phyloP scores from a whole-genome alignment of 192 early-diverging fungal species.

The Phycomyces blakesleeanus region DNA sequence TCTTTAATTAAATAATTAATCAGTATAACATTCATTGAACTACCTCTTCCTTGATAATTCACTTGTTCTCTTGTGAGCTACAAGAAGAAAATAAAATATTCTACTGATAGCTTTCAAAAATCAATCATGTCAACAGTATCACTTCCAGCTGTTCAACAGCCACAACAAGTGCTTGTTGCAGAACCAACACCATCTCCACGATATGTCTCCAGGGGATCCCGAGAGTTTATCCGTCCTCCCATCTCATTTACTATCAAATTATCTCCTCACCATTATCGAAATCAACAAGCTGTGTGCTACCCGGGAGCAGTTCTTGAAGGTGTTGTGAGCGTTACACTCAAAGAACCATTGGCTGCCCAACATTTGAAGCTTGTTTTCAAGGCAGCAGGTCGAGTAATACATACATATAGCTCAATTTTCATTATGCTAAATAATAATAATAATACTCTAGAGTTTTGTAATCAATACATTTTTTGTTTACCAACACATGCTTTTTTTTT shows the following conservation, averaged over 20 bases:
- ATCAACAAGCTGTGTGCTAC: slow-evolving; percentile 1
- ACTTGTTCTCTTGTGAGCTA: too few relatives aligned
- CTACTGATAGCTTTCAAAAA: too few relatives aligned
- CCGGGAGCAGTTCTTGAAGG: slow-evolving; percentile 24
- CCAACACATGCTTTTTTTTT: too few relatives aligned
- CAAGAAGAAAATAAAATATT: too few relatives aligned
- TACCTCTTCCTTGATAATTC: too few relatives aligned
- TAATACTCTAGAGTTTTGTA: not conserved
- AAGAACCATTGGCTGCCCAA: slow-evolving; percentile 15
- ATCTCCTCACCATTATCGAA: not conserved
- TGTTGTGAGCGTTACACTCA: slow-evolving; percentile 8
- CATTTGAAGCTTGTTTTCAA: slow-evolving; percentile 26
- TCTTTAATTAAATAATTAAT: too few relatives aligned
- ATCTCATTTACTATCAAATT: not conserved
- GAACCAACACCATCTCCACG: not conserved
- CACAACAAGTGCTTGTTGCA: not conserved
- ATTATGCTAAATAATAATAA: not conserved
- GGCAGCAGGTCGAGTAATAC: slow-evolving; percentile 21
- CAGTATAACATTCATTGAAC: too few relatives aligned
- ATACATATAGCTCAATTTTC: too few relatives aligned
- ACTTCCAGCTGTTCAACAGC: not conserved
- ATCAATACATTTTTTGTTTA: too few relatives aligned
- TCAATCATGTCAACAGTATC: too few relatives aligned
- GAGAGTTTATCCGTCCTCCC: not conserved
- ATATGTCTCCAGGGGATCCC: not conserved